These are phyloP conservation scores for Lachnellula arida DNA, from an alignment of 2,329 filamentous ascomycete species.

Conservation along the genomic window DNA sequence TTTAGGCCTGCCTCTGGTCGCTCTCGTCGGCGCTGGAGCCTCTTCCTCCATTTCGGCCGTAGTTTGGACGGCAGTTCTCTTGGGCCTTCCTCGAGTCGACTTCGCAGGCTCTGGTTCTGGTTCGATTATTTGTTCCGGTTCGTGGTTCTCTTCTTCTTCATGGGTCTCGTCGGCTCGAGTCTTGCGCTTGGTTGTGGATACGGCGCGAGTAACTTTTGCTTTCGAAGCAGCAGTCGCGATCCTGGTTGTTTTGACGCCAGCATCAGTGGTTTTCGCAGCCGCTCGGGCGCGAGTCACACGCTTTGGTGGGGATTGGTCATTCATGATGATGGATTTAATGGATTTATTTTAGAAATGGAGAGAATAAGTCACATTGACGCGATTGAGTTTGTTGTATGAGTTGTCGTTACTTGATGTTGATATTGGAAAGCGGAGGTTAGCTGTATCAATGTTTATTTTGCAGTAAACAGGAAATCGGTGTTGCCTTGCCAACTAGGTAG, in stretches of 20 bases:
- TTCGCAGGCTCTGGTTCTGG: conserved; percentile 33
- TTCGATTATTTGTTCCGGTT: conserved; percentile 24
- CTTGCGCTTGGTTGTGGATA: conserved; percentile 47
- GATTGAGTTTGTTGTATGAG: conserved; percentile 1
- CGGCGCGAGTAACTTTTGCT: conserved; percentile 32
- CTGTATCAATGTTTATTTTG: background rate
- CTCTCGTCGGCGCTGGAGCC: conserved; percentile 27
- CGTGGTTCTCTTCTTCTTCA: conserved; percentile 40
- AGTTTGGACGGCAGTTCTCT: conserved; percentile 36
- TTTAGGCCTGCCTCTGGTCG: conserved; percentile 42
- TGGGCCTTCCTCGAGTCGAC: conserved; percentile 41
- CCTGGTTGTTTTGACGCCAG: conserved; percentile 39
- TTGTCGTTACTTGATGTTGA: conserved; percentile 1
- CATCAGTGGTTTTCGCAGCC: conserved; percentile 38
- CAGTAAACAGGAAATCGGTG: background rate
- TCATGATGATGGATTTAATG: conserved; percentile 38
- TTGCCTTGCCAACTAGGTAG: background rate
- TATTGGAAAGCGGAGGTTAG: background rate
- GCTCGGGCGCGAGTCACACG: conserved; percentile 51
- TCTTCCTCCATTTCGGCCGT: conserved; percentile 20
- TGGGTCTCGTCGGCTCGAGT: conserved; percentile 49
- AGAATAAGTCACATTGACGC: conserved; percentile 14
- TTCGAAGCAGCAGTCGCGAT: conserved; percentile 46
- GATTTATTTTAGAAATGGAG: background rate
- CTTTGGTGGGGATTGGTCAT: conserved; percentile 51